Evolutionary conservation across 1,139 yeast species (phyloP).

Genomic region (Kodamaea alishanica): DNA sequence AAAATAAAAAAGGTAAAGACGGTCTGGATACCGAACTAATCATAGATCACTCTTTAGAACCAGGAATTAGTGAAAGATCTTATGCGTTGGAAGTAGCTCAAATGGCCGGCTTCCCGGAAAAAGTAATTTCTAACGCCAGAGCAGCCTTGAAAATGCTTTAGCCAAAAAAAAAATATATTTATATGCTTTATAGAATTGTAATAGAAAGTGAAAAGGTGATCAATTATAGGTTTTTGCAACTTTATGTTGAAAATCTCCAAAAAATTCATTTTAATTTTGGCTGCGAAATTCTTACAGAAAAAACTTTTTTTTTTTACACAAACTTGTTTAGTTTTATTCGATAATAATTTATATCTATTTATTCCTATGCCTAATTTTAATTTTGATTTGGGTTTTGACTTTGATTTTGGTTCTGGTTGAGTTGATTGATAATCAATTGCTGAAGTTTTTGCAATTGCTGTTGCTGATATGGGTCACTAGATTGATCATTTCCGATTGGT

Average conservation of each 20-base stretch:
- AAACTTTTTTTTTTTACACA: too few relatives aligned
- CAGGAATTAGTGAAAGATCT: conserved; percentile 74
- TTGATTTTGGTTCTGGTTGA: neutral
- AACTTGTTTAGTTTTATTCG: too few relatives aligned
- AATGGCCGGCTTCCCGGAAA: conserved; percentile 75
- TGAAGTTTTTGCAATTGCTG: conserved; percentile 28
- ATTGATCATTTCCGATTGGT: conserved; percentile 4
- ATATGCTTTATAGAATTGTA: neutral
- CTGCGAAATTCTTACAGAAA: too few relatives aligned
- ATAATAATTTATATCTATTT: neutral
- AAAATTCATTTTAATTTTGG: neutral
- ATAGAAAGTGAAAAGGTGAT: too few relatives aligned
- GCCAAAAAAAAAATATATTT: neutral
- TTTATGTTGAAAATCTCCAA: neutral
- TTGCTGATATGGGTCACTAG: conserved; percentile 11
- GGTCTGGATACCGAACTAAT: conserved; percentile 24
- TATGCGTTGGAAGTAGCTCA: conserved; percentile 85
- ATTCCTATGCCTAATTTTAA: neutral
- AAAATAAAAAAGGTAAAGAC: conserved; percentile 4
- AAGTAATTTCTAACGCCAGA: conserved; percentile 53
- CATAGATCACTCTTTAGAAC: conserved; percentile 61
- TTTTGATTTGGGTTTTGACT: conserved; percentile 3
- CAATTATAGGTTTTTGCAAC: conserved; percentile 1
- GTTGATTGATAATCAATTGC: conserved; percentile 25
- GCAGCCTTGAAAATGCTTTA: conserved; percentile 27